phyloP scores from a whole-genome alignment of 2,329 filamentous ascomycete genomes.

The Fusarium mexicanum region DNA sequence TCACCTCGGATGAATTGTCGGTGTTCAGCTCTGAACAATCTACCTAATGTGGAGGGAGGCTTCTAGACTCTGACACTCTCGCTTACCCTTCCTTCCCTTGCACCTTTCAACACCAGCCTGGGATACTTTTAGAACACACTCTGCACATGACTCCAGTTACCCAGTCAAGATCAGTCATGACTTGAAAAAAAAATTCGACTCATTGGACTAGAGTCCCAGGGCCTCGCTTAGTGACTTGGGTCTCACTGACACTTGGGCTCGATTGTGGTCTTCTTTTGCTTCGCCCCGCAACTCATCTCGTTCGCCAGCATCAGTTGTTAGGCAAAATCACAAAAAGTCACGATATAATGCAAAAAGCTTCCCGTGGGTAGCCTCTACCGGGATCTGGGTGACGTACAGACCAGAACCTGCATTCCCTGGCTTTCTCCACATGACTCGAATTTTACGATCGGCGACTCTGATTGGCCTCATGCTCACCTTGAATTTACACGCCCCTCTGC shows the following conservation, averaged over 20 bases:
- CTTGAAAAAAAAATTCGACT: conserved; percentile 20
- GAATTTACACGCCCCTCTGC: conserved; percentile 12
- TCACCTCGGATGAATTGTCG: conserved; percentile 31
- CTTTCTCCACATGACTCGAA: conserved; percentile 19
- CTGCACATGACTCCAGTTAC: conserved; percentile 38
- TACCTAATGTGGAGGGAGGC: background rate
- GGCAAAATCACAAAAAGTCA: conserved; percentile 27
- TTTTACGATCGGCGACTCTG: background rate
- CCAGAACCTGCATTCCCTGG: conserved; percentile 24
- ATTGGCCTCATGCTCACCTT: conserved; percentile 31
- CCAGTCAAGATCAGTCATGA: conserved; percentile 35
- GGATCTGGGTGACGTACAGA: conserved; percentile 35
- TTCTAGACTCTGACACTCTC: conserved; percentile 20
- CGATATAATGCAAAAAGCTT: conserved; percentile 40
- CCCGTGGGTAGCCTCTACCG: conserved; percentile 35
- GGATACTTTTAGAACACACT: conserved; percentile 5
- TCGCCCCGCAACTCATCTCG: conserved; percentile 16
- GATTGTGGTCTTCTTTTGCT: background rate
- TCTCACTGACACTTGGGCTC: conserved; percentile 7
- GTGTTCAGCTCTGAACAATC: background rate
- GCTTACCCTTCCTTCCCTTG: conserved; percentile 17
- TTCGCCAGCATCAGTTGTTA: conserved; percentile 14
- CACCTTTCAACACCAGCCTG: background rate
- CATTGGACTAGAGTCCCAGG: conserved; percentile 10
- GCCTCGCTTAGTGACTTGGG: conserved; percentile 5